A percentile compares a stretch with the other conserved stretches of the same genome.
Evolutionary conservation across 208 protist species (phyloP).

Genomic region (Wallacemonas rigidus): DNA sequence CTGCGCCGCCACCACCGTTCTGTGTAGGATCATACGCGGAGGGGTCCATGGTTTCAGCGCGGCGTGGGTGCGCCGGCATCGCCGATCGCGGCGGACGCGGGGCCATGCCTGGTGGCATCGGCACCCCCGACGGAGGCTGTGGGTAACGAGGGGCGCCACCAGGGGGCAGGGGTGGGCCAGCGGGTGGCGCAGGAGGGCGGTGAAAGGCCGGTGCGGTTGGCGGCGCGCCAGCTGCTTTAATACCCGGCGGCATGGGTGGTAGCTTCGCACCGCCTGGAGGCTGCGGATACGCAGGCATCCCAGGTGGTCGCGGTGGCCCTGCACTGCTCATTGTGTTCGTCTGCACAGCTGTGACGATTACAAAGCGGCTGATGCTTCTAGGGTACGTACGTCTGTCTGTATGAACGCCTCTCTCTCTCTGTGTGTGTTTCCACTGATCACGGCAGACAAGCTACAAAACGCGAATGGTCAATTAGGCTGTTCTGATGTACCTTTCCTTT

Average conservation of each 20-base stretch:
- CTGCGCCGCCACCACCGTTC: neutral
- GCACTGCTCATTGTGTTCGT: slow-evolving; percentile 9
- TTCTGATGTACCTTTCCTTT: too few species aligned
- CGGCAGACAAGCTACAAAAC: too few species aligned
- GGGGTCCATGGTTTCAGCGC: neutral
- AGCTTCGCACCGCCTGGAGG: slow-evolving; percentile 6
- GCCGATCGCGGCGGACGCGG: too few species aligned
- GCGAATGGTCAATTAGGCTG: too few species aligned
- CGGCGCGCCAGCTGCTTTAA: slow-evolving; percentile 20
- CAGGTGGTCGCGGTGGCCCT: slow-evolving; percentile 8
- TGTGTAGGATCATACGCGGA: slow-evolving; percentile 12
- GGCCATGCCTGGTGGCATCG: slow-evolving; percentile 48
- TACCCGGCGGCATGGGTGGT: slow-evolving; percentile 40
- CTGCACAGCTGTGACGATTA: slow-evolving; percentile 13
- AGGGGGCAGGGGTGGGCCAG: neutral
- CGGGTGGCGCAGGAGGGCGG: too few species aligned
- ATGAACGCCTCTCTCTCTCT: too few species aligned
- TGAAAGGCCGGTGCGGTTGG: neutral
- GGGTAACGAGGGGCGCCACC: slow-evolving; percentile 9
- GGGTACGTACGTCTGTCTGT: too few species aligned
- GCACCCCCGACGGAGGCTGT: slow-evolving; percentile 14
- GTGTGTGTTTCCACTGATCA: too few species aligned
- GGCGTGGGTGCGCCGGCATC: too few species aligned
- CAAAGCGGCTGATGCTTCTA: too few species aligned
- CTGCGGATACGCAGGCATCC: slow-evolving; percentile 15